phyloP scores from a whole-genome alignment of 2,329 filamentous ascomycete genomes.

The Cercospora sp. region DNA sequence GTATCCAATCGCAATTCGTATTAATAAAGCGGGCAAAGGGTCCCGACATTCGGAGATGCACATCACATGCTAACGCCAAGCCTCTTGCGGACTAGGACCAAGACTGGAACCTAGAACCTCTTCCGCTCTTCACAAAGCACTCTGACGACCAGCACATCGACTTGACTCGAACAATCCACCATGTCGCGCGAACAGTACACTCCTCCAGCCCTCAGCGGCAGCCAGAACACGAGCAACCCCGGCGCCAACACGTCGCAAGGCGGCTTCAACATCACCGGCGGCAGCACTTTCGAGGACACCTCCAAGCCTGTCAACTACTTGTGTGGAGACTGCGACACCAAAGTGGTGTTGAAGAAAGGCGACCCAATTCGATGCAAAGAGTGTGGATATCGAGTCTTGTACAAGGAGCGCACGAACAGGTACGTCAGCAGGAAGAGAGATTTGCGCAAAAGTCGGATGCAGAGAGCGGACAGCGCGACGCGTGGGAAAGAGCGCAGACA shows the following conservation, averaged over 20 bases:
- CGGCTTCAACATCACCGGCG: constrained; percentile 48
- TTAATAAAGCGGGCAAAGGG: constrained; percentile 13
- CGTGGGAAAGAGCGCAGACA: background rate
- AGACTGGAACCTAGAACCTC: constrained; percentile 6
- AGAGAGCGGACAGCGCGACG: background rate
- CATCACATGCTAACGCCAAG: constrained; percentile 4
- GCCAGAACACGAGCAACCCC: constrained; percentile 35
- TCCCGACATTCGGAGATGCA: constrained; percentile 11
- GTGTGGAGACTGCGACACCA: constrained; percentile 82
- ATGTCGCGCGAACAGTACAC: constrained; percentile 73
- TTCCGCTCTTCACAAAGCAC: constrained; percentile 10
- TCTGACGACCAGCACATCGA: constrained; percentile 1
- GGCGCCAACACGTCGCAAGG: constrained; percentile 26
- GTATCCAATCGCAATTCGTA: constrained; percentile 6
- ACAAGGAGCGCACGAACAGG: constrained; percentile 98
- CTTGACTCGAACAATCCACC: constrained; percentile 15
- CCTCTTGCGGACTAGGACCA: background rate
- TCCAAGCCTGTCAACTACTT: constrained; percentile 52
- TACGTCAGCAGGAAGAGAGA: constrained; percentile 51
- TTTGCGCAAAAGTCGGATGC: background rate
- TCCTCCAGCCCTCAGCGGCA: constrained; percentile 58
- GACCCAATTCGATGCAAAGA: constrained; percentile 86
- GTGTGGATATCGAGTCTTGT: constrained; percentile 92
- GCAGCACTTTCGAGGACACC: constrained; percentile 61
- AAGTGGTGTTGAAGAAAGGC: constrained; percentile 72